Percentiles rank a stretch among this genome's conserved stretches.
These are phyloP conservation scores for Straminergon stramineum DNA, from an alignment of 225 moss, liverwort and hornwort genomes.

Conservation along the genomic window DNA sequence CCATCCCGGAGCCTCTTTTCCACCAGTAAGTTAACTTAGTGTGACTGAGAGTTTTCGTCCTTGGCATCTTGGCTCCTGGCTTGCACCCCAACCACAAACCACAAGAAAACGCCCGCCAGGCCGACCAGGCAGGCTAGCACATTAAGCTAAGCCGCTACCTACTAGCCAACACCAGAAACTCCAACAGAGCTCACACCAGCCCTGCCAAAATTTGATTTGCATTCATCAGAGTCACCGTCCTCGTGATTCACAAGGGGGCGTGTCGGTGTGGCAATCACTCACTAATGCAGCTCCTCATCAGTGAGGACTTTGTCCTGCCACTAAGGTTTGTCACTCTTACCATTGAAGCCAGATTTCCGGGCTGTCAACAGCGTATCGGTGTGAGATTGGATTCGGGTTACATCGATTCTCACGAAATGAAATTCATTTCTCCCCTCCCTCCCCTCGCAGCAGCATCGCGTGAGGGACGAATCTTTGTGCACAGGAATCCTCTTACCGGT, in stretches of 20 bases:
- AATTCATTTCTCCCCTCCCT: neutral
- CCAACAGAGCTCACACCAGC: neutral
- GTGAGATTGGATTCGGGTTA: neutral
- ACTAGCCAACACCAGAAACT: neutral
- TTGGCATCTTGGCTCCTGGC: neutral
- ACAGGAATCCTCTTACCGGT: neutral
- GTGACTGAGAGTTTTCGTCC: neutral
- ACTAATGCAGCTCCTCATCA: neutral
- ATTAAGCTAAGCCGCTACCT: neutral
- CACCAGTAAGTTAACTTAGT: neutral
- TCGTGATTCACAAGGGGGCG: constrained; percentile 3
- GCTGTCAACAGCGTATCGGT: neutral
- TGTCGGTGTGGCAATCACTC: constrained; percentile 23
- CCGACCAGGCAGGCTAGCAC: neutral
- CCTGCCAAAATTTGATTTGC: neutral
- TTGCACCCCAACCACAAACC: constrained; percentile 10
- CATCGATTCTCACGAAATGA: neutral
- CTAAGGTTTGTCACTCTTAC: neutral
- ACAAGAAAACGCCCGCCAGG: constrained; percentile 1
- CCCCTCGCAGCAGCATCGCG: neutral
- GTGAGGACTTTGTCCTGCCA: neutral
- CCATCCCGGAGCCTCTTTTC: neutral
- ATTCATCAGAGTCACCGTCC: neutral
- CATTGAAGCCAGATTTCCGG: neutral
- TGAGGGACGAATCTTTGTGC: neutral